Base-by-base conservation (phyloP, 768 basidiomycete genomes). In the Coprinellus aureogranulatus region DNA sequence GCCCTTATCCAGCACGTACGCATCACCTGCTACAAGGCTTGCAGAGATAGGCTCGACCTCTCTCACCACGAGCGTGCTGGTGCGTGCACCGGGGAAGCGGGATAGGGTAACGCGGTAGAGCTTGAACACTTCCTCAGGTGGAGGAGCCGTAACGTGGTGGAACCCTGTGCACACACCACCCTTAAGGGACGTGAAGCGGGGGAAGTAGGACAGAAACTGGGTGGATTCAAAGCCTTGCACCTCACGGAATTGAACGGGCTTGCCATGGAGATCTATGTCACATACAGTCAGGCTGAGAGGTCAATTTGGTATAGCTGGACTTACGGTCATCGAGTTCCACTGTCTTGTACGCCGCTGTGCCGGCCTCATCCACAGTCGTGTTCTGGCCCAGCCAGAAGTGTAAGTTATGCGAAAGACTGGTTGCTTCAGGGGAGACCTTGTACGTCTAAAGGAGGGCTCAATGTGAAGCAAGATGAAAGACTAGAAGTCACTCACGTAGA, bases 381-480 rank as follows among this genome's bases (percentile, higher is more conserved):
- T 82, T 71, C 55, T 77, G 70, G 12, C 87, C 84, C 3, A 87
- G 70, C 85, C 85, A 87, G 66, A 86, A 87, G 66, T 87, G 85
- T 27, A 88, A 72, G 65, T 87, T 76, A 62, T 82, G 85, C 0
- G 77, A 81, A 16, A 85, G 67, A 6, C 73, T 65, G 18, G 78
- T 69, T 9, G 76, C 67, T 26, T 84, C 76, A 3, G 80, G 78
- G 4, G 72, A 71, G 52, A 75, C 73, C 68, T 84, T 84, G 70
- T 83, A 86, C 3, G 84, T 86, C 86, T 88, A 16, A 20, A 10
- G 20, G 6, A 18, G 11, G 27, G 34, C 37, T n/a, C 27, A 10
- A 23, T 14, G 26, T 10, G 14, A 26, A 12, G 22, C 12, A 53
- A 22, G 42, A 40, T 27, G 50, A 22, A 12, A 30, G 26, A 31